Conservation (phyloP, 495 filamentous ascomycete species). For the Parathielavia appendiculata region DNA sequence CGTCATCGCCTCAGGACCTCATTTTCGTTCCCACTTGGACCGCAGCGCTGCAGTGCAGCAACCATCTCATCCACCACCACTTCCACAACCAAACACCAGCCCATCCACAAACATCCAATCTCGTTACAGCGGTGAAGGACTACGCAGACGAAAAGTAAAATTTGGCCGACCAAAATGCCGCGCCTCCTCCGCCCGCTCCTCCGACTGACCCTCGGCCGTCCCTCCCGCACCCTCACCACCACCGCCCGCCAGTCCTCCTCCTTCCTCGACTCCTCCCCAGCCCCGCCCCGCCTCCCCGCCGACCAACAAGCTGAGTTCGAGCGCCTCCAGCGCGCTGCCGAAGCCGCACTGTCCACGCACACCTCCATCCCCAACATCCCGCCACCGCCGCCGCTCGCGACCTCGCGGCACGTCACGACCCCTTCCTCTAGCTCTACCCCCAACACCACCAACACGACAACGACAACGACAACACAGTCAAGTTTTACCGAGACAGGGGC, state of each 20-base stretch:
- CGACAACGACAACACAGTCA: neutral
- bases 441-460: neutral
- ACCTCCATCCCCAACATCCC: conserved; percentile 15
- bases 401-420: conserved; percentile 25
- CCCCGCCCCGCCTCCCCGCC: conserved; percentile 78
- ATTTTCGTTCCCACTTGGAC: too few species aligned
- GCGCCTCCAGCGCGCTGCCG: conserved; percentile 61
- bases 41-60: too few species aligned
- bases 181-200: conserved; percentile 15
- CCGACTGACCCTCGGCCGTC: neutral
- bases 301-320: conserved; percentile 93
- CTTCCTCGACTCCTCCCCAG: conserved; percentile 48
- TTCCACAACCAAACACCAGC: neutral
- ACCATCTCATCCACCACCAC: neutral
- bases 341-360: conserved; percentile 31
- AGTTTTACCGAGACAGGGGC: neutral
- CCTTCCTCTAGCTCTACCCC: neutral
- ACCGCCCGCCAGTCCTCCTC: conserved; percentile 21
- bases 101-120: too few species aligned
- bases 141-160: neutral
- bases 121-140: too few species aligned
- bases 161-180: conserved; percentile 21
- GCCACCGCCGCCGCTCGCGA: conserved; percentile 10
- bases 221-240: neutral
- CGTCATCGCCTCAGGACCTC: too few species aligned